Base-by-base conservation (phyloP, 768 basidiomycete species). In the Mycena filopes region DNA sequence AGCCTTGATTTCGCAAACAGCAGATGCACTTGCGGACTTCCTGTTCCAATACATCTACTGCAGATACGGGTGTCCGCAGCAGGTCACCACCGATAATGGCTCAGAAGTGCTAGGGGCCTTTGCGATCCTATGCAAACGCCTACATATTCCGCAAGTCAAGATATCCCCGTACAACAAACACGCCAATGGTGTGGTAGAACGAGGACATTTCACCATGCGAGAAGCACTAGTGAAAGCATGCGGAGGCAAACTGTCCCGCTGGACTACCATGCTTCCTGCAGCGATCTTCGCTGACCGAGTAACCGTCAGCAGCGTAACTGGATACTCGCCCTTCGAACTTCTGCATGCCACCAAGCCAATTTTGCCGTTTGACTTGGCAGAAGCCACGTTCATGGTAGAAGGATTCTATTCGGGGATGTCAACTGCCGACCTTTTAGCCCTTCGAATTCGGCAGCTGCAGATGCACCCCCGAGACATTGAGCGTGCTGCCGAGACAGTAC, bases 311-410 rank as follows among this genome's bases (percentile, higher is more conserved):
- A 43, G 47, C 4, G n/a, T 45, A 0, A 70, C 67, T 3, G 70
- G 73, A 41, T 69, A 59, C 54, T 73, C 72, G 2, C 70, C 74
- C 11, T 74, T 58, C 41, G 67, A 64, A 23, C 45, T 72, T 42
- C 55, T 69, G 1, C 67, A 70, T 29, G 72, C 72, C 1, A 23
- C 66, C 1, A 55, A 76, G 10, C 75, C 74, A 18, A 23, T 76
- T 3, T 67, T 73, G 2, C 71, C 72, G 0, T 73, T 71, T 55
- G 76, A 80, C 28, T 36, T 80, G 0, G 60, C 63, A 13, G 72
- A 78, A 61, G 68, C 74, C 0, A 76, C 74, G 1, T 79, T 78
- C 47, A 46, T 79, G 38, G 55, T 75, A 1, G 55, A 71, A 11
- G 71, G 69, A 2, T 66, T 71, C 48, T n/a, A 65, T 0, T 13